phyloP scores from a whole-genome alignment of 805 yeast species.

The Teunomyces aglyptinius region DNA sequence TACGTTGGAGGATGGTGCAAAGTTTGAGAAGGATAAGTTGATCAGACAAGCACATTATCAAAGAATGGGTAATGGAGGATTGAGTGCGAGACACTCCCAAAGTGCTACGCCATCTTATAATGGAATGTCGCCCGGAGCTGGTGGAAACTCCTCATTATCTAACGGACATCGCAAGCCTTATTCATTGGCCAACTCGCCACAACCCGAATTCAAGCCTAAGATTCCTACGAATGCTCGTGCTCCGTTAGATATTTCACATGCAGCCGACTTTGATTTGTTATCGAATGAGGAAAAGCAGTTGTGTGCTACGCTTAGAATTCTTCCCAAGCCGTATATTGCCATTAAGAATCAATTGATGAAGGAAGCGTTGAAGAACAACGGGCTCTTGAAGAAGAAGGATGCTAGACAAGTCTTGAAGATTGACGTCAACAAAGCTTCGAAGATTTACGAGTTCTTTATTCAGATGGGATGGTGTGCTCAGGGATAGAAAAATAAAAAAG shows the following conservation, averaged over 20 bases:
- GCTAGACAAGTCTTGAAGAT: slow-evolving; percentile 83
- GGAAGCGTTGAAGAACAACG: slow-evolving; percentile 83
- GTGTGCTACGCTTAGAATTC: slow-evolving; percentile 77
- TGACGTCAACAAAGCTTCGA: slow-evolving; percentile 82
- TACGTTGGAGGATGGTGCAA: slow-evolving; percentile 74
- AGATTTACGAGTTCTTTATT: slow-evolving; percentile 89
- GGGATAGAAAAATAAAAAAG: slow-evolving; percentile 19
- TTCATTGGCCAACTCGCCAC: slow-evolving; percentile 23
- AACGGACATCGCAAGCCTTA: slow-evolving; percentile 22
- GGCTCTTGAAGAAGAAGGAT: slow-evolving; percentile 74
- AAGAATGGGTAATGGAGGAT: slow-evolving; percentile 46
- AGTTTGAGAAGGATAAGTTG: slow-evolving; percentile 85
- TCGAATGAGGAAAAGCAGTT: slow-evolving; percentile 85
- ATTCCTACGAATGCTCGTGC: slow-evolving; percentile 40
- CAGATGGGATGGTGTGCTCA: slow-evolving; percentile 82
- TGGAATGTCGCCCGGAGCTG: slow-evolving; percentile 3
- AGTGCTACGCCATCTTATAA: slow-evolving; percentile 8
- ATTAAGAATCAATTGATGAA: slow-evolving; percentile 87
- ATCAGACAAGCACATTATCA: slow-evolving; percentile 62
- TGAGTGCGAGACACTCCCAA: slow-evolving; percentile 21
- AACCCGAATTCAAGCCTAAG: slow-evolving; percentile 43
- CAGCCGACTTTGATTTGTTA: slow-evolving; percentile 78
- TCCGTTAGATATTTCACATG: slow-evolving; percentile 67
- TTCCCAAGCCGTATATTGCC: slow-evolving; percentile 92
- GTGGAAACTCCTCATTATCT: slow-evolving; percentile 3